These are phyloP conservation scores for Straminergon stramineum DNA, from an alignment of 225 moss, liverwort and hornwort species.

Conservation along the genomic window DNA sequence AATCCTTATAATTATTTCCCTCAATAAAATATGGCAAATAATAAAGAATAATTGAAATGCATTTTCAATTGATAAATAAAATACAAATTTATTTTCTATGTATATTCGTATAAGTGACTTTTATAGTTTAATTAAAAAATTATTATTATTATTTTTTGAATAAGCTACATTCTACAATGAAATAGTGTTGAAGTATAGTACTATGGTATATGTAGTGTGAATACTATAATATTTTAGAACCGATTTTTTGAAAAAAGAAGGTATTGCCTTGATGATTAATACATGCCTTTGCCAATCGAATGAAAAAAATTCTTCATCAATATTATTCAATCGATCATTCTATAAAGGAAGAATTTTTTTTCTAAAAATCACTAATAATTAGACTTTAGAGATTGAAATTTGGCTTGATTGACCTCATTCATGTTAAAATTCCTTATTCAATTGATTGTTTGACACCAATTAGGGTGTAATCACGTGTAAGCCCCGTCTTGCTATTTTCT, in stretches of 20 bases:
- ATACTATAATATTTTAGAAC: not conserved
- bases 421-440: not conserved
- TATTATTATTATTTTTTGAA: too few relatives aligned
- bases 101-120: not conserved
- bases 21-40: not conserved
- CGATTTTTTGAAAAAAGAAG: fast-evolving
- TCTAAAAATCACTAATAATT: not conserved
- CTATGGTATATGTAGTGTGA: not conserved
- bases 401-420: not conserved
- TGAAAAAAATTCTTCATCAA: not conserved
- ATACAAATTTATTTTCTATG: not conserved
- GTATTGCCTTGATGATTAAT: not conserved
- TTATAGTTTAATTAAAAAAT: not conserved
- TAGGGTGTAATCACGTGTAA: fast-evolving
- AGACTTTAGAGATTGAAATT: not conserved
- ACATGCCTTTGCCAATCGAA: not conserved
- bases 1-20: not conserved
- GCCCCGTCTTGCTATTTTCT: fast-evolving
- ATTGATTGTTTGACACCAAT: not conserved
- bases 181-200: not conserved
- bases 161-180: not conserved
- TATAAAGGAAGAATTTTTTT: not conserved
- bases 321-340: not conserved
- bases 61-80: not conserved
- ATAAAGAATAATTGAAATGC: not conserved